Evolutionary conservation across 169 alveolate species (phyloP).

Genomic region (Babesia sp.): DNA sequence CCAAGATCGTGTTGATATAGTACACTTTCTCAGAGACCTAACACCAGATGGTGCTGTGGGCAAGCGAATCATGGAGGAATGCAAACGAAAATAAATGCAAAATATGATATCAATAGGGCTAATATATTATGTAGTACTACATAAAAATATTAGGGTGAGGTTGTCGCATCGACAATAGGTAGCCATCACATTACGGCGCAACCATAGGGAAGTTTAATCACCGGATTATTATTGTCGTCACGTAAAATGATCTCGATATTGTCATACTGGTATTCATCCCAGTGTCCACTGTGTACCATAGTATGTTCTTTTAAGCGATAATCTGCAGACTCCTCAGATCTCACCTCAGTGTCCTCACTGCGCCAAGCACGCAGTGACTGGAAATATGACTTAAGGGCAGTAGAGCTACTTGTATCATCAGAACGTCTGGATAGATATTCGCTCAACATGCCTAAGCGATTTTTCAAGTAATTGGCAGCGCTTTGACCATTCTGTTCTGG

Average conservation of each 20-base stretch:
- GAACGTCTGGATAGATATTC: slow-evolving; percentile 41
- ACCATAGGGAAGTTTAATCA: slow-evolving; percentile 61
- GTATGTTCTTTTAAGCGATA: slow-evolving; percentile 60
- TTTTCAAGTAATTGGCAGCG: neutral
- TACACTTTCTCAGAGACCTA: slow-evolving; percentile 74
- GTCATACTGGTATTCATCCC: slow-evolving; percentile 70
- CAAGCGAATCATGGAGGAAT: slow-evolving; percentile 62
- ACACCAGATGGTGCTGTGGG: slow-evolving; percentile 78
- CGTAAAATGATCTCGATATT: slow-evolving; percentile 55
- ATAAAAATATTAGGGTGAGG: neutral
- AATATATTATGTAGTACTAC: too few relatives aligned
- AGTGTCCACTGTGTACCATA: slow-evolving; percentile 47
- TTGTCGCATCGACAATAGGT: slow-evolving; percentile 44
- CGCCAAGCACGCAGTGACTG: neutral
- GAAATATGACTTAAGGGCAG: slow-evolving; percentile 5
- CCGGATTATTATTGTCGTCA: slow-evolving; percentile 41
- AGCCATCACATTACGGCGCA: slow-evolving; percentile 53
- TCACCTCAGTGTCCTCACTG: neutral
- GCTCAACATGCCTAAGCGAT: slow-evolving; percentile 25
- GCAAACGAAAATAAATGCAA: too few relatives aligned
- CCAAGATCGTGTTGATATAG: slow-evolving; percentile 81
- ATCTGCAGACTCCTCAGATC: slow-evolving; percentile 45
- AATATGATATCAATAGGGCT: too few relatives aligned
- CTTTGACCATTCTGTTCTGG: neutral
- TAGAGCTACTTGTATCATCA: neutral